phyloP scores from a whole-genome alignment of 1,284 basidiomycete species.

The Irpex rosettiformis region DNA sequence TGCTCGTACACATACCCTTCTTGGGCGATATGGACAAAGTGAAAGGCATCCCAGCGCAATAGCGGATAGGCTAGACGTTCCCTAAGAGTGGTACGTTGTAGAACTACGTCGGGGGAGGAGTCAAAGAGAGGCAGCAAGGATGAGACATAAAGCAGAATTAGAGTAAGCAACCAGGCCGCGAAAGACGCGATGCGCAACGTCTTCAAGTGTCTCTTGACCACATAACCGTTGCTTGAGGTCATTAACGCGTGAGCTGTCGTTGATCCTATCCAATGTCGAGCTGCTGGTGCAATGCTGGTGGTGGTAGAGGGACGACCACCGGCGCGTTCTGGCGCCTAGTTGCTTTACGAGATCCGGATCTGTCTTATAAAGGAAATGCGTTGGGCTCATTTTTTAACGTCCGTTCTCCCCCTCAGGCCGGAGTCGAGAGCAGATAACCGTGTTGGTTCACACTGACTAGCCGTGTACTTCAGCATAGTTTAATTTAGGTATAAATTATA shows the following conservation, averaged over 20 bases:
- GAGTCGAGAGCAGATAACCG: too few relatives aligned
- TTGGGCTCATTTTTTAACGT: background rate
- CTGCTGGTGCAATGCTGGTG: background rate
- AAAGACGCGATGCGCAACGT: constrained; percentile 21
- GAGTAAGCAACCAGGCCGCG: constrained; percentile 31
- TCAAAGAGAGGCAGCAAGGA: constrained; percentile 40
- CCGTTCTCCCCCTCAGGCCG: too few relatives aligned
- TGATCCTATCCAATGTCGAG: too few relatives aligned
- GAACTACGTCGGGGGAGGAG: constrained; percentile 38
- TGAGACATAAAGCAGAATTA: constrained; percentile 27
- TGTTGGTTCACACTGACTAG: too few relatives aligned
- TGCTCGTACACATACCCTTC: constrained; percentile 77
- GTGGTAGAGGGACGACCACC: background rate
- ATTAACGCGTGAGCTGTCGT: background rate
- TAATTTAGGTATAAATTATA: too few relatives aligned
- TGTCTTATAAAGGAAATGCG: background rate
- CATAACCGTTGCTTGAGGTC: background rate
- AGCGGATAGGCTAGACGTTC: constrained; percentile 28
- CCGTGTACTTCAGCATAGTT: too few relatives aligned
- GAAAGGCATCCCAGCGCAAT: constrained; percentile 89
- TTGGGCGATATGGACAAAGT: constrained; percentile 70
- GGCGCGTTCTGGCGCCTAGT: background rate
- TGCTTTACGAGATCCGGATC: background rate
- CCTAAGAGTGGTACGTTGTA: constrained; percentile 12
- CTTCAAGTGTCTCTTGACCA: constrained; percentile 4